These are phyloP conservation scores for Yamadazyma taylorii DNA, from an alignment of 1,139 yeast species.

Conservation along the genomic window DNA sequence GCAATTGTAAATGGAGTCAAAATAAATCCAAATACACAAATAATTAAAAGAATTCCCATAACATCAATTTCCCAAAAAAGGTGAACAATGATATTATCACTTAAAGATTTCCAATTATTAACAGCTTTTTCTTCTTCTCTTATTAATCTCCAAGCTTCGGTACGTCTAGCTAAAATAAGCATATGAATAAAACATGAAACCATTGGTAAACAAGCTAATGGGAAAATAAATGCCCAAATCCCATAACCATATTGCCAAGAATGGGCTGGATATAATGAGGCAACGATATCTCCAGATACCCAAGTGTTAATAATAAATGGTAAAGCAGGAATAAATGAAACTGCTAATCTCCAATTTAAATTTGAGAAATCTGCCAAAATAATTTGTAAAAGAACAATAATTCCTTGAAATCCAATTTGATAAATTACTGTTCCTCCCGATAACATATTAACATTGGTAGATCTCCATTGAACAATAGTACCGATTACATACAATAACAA, in stretches of 20 bases:
- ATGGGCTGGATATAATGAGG: conserved; percentile 24
- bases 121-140: conserved; percentile 25
- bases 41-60: conserved; percentile 50
- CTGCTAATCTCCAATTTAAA: conserved; percentile 68
- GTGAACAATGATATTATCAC: conserved; percentile 19
- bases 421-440: conserved; percentile 76
- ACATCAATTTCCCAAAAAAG: conserved; percentile 55
- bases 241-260: conserved; percentile 75
- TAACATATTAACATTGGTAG: conserved; percentile 61
- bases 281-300: conserved; percentile 62
- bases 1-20: conserved; percentile 56
- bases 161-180: conserved; percentile 51
- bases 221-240: conserved; percentile 79
- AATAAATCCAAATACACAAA: conserved; percentile 54
- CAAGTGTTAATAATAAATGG: conserved; percentile 78
- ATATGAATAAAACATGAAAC: conserved; percentile 54
- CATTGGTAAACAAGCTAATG: conserved; percentile 61
- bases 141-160: conserved; percentile 42
- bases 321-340: conserved; percentile 61
- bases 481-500: conserved; percentile 66
- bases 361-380: conserved; percentile 65
- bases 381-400: conserved; percentile 54
- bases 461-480: conserved; percentile 68
- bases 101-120: conserved; percentile 21
- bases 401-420: conserved; percentile 70